Evolutionary conservation across 2,329 filamentous ascomycete genomes (phyloP), one percentile per base, ranked within the genome.

Genomic region (Periconia sp.): DNA sequence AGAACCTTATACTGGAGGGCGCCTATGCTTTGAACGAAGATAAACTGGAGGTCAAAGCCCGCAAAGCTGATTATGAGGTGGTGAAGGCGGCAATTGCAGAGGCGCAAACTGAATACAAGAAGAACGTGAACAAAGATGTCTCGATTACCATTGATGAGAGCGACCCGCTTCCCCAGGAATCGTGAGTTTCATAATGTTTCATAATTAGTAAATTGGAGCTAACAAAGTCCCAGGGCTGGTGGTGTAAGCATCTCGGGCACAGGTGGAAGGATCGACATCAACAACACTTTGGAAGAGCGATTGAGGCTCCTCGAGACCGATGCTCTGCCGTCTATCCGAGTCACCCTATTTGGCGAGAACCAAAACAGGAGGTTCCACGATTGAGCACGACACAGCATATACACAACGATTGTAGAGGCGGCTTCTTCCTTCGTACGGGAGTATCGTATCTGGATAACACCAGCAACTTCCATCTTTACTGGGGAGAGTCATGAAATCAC

Each of bases 201-300:
- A 17, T 37, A 20, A 11, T 18, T 18, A 7, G 8, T 2, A 15
- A 10, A 8, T 15, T 14, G 13, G n/a, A 33, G n/a, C 35, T 60
- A 64, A 52, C 70, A 49, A 45, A 8, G 6, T 19, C 30, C 47
- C 63, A 97, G 94, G 68, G 83, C 92, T 55, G 94, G 94, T 56
- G 94, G 94, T 66, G 82, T 96, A 53, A 74, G 84, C 54, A 86
- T 99, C 61, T 77, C 96, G 51, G 91, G 92, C 60, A 88, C 89
- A 63, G 82, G 82, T 61, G 94, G 94, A 73, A 97, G 93, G 83
- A 97, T 99, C 73, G 92, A 96, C 69, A 93, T 99, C 76, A 92
- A 97, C 84, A 97, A 99, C 81, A 97, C 94, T 51, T 90, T 97
- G 64, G 94, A 97, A 74, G 90, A 96, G 73, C 87, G 94, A 62